Base-by-base conservation (phyloP, 2,329 filamentous ascomycete species). In the Emergomyces orientalis region DNA sequence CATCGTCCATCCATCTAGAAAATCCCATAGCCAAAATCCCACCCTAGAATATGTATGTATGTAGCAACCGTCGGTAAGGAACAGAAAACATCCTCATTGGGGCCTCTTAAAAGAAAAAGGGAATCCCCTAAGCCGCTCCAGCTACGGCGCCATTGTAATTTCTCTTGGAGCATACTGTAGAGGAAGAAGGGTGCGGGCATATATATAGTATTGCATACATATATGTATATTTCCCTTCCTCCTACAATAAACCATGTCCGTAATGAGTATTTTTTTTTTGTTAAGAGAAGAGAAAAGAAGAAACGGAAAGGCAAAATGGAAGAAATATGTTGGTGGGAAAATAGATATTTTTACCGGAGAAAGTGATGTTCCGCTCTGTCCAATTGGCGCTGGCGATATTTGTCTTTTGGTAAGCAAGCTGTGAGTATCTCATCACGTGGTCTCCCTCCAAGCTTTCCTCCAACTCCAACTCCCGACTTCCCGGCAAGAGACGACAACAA, bases 31-130 rank as follows among this genome's bases (percentile, higher is more conserved):
- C 22, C 13, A 25, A 11, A 11, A 27, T 17, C 14, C 30, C 6
- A 52, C 13, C 27, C 9, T 52, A 52, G 25, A 32, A 32, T 45
- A 43, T n/a, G 39, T 30, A 59, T 57, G 19, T 37, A 79, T 86
- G 83, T 86, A 78, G 83, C 82, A 75, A 76, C 81, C 83, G 82
- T 86, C 79, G 82, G 84, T 86, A 86, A 86, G 83, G 84, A 86
- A 84, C 82, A 75, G n/a, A 47, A 75, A 76, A 78, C 79, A 78
- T 86, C 81, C 85, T 83, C 68, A 79, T 43, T 43, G 9, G 39
- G 25, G 27, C 22, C 25, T 37, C 32, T 22, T 51, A 63, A 68
- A 59, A 54, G 62, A 66, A 62, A 67, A n/a, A n/a, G n/a, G n/a
- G n/a, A n/a, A n/a, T n/a, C n/a, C 76, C 81, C 79, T 86, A 80